A percentile compares a stretch with the other conserved stretches of the same genome.
Conservation (phyloP, 805 yeast species). For the Pichia deserticola region DNA sequence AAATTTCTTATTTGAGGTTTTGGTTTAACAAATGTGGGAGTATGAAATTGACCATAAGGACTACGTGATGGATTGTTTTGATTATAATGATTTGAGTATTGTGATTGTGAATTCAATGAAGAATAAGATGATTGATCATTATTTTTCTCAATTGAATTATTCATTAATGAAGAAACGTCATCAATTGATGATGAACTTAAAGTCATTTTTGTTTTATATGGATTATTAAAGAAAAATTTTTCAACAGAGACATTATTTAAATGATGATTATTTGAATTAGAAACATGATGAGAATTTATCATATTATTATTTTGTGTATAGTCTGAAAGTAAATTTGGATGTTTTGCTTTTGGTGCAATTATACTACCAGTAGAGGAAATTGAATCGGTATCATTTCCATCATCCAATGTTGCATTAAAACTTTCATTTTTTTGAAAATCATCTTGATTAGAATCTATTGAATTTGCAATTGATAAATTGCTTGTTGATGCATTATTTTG, state of each 20-base stretch:
- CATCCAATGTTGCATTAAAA: background rate
- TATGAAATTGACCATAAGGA: background rate
- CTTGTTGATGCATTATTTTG: constrained; percentile 8
- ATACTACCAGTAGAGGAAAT: constrained; percentile 3
- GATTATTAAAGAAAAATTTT: constrained; percentile 42
- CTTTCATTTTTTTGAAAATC: constrained; percentile 8
- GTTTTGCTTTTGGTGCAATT: background rate
- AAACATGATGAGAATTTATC: background rate
- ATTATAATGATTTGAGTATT: background rate
- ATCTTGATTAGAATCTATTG: constrained; percentile 7
- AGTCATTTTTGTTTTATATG: constrained; percentile 14
- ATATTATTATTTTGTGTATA: too few relatives aligned
- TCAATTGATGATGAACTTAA: constrained; percentile 12
- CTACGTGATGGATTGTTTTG: background rate
- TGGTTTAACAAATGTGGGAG: constrained; percentile 21
- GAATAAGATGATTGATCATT: background rate
- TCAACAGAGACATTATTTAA: constrained; percentile 36
- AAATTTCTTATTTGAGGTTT: constrained; percentile 12
- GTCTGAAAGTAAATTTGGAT: too few relatives aligned
- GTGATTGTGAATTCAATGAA: background rate
- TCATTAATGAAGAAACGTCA: background rate
- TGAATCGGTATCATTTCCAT: background rate
- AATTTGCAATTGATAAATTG: constrained; percentile 7
- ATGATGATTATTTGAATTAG: background rate
- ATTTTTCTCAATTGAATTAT: background rate